Evolutionary conservation across 1,139 yeast species (phyloP).

Genomic region (Pichia sp.): DNA sequence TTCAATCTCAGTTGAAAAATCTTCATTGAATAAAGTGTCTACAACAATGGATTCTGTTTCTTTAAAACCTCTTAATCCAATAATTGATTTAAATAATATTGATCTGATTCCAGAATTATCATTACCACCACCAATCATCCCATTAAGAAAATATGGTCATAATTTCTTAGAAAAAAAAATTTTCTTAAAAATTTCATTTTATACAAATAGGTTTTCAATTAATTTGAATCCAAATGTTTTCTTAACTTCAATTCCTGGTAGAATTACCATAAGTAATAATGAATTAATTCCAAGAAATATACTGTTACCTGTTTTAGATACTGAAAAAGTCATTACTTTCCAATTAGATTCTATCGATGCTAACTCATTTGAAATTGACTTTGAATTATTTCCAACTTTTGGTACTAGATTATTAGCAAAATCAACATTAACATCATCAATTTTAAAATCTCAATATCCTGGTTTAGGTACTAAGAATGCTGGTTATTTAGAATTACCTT

Average conservation of each 20-base stretch:
- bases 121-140: conserved; percentile 93
- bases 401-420: conserved; percentile 91
- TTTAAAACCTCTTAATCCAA: conserved; percentile 7
- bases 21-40: neutral
- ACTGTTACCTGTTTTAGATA: conserved; percentile 70
- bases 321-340: conserved; percentile 68
- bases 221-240: conserved; percentile 43
- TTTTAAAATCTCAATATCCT: conserved; percentile 37
- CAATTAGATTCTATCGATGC: conserved; percentile 77
- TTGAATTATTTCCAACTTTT: conserved; percentile 89
- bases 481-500: conserved; percentile 54
- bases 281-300: conserved; percentile 85
- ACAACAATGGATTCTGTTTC: conserved; percentile 4
- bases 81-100: conserved; percentile 30
- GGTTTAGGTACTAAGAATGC: conserved; percentile 34
- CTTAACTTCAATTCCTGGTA: conserved; percentile 45
- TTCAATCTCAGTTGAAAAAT: too few species aligned
- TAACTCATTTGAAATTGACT: conserved; percentile 59
- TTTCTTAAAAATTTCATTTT: conserved; percentile 66
- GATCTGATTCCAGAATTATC: conserved; percentile 86
- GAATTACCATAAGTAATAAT: conserved; percentile 63
- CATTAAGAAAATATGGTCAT: conserved; percentile 89
- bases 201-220: conserved; percentile 54
- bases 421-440: conserved; percentile 45
- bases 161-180: conserved; percentile 87